Conservation (phyloP, 345 rosid species). For the Stellera chamaejasme region DNA sequence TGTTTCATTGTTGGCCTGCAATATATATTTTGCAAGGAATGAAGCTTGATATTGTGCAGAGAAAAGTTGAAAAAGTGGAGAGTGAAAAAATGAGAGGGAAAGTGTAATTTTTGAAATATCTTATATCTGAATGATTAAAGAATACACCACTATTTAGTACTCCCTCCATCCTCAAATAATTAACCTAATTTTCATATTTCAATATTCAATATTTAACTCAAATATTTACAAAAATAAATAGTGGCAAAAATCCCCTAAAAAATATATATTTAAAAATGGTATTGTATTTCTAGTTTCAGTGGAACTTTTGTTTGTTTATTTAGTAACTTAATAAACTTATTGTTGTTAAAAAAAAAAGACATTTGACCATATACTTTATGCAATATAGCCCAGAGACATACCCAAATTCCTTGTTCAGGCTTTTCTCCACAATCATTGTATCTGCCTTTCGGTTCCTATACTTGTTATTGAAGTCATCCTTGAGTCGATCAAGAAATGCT, state of each 20-base stretch:
- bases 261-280: too few relatives aligned
- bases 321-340: too few relatives aligned
- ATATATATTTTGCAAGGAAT: background rate
- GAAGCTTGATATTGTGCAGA: constrained; percentile 5
- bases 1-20: constrained; percentile 88
- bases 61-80: background rate
- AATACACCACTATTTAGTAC: too few relatives aligned
- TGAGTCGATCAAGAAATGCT: constrained; percentile 86
- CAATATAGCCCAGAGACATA: constrained; percentile 12
- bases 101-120: background rate
- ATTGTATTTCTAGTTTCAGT: too few relatives aligned
- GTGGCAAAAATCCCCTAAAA: too few relatives aligned
- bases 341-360: too few relatives aligned
- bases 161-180: too few relatives aligned
- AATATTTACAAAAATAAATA: too few relatives aligned
- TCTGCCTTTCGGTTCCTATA: constrained; percentile 93
- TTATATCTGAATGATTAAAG: constrained; percentile 1
- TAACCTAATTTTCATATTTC: too few relatives aligned
- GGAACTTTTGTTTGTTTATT: too few relatives aligned
- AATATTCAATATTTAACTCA: too few relatives aligned
- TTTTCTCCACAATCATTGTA: constrained; percentile 69
- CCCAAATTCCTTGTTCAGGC: constrained; percentile 95
- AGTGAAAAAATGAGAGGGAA: background rate
- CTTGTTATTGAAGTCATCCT: constrained; percentile 83
- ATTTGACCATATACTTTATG: too few relatives aligned